Base-by-base conservation (phyloP, 2,329 filamentous ascomycete species). In the Fusarium ambrosium region DNA sequence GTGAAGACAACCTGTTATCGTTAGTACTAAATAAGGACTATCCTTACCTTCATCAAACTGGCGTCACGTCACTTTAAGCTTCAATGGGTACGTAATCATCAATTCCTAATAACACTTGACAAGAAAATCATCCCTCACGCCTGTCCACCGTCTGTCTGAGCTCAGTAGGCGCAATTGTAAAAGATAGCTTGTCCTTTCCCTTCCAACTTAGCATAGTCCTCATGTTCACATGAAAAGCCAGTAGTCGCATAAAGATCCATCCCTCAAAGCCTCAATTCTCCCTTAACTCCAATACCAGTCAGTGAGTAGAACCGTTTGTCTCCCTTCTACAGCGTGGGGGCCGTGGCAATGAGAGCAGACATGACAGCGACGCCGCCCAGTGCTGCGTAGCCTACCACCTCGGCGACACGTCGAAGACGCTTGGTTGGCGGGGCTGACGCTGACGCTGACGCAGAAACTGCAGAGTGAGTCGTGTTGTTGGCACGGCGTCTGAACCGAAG, bases 321-420 rank as follows among this genome's bases (percentile, higher is more conserved):
- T 7, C 4, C 16, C 8, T 20, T 43, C 43, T 66, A 71, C 43
- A 79, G 68, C 13, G 75, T 72, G 4, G 83, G 83, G 4, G 83
- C 83, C 4, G 82, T 84, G 22, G 82, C 83, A 61, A 85, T 84
- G 39, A 85, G 70, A 4, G 82, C 83, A 27, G 82, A 82, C 79
- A 84, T 81, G 43, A 84, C 83, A n/a, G 82, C 82, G 9, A 82
- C 76, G 22, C 83, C 83, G 9, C 83, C 83, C 4, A 85, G 72
- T 6, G 83, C 81, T 13, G 81, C 82, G 41, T 81, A 82, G 10
- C 83, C 82, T 27, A 84, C 71, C 0, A 79, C 79, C 61, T 85
- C 83, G 5, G 82, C 83, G 48, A 80, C 80, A 56, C 79, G 80
- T 14, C 81, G 80, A 48, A 84, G 68, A 7, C 82, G 80, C 58